phyloP scores from a whole-genome alignment of 2,329 filamentous ascomycete genomes.

The Helotiales sp. region DNA sequence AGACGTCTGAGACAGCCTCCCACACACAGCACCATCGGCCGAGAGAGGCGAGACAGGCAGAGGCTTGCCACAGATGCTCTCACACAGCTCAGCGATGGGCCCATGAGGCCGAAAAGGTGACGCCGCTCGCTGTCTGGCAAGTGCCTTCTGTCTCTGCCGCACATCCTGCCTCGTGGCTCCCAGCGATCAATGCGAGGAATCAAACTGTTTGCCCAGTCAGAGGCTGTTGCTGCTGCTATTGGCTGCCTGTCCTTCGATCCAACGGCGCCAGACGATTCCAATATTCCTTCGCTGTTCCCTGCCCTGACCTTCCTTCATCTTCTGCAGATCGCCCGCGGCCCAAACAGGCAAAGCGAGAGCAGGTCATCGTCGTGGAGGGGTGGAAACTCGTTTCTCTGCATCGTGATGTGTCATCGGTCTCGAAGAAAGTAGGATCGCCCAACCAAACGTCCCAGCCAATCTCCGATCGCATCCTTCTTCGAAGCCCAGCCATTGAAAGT shows the following conservation, averaged over 20 bases:
- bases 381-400: slow-evolving; percentile 21
- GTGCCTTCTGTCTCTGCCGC: slow-evolving; percentile 9
- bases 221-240: slow-evolving; percentile 9
- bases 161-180: slow-evolving; percentile 25
- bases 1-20: slow-evolving; percentile 23
- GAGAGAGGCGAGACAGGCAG: too few relatives aligned
- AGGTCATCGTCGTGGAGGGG: not conserved
- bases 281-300: slow-evolving; percentile 15
- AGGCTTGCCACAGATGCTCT: too few relatives aligned
- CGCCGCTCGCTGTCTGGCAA: slow-evolving; percentile 1
- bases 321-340: slow-evolving; percentile 23
- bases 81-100: slow-evolving; percentile 2
- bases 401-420: slow-evolving; percentile 33
- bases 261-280: slow-evolving; percentile 18
- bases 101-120: slow-evolving; percentile 27
- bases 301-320: slow-evolving; percentile 17
- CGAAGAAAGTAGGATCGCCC: slow-evolving; percentile 25
- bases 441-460: slow-evolving; percentile 26
- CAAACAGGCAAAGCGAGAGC: not conserved
- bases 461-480: slow-evolving; percentile 27
- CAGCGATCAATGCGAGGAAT: slow-evolving; percentile 27
- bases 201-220: slow-evolving; percentile 13
- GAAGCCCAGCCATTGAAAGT: slow-evolving; percentile 12
- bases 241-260: not conserved
- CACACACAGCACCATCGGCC: slow-evolving; percentile 1